These are phyloP conservation scores for Stylosanthes scabra DNA, from an alignment of 331 rosid species.

Conservation along the genomic window DNA sequence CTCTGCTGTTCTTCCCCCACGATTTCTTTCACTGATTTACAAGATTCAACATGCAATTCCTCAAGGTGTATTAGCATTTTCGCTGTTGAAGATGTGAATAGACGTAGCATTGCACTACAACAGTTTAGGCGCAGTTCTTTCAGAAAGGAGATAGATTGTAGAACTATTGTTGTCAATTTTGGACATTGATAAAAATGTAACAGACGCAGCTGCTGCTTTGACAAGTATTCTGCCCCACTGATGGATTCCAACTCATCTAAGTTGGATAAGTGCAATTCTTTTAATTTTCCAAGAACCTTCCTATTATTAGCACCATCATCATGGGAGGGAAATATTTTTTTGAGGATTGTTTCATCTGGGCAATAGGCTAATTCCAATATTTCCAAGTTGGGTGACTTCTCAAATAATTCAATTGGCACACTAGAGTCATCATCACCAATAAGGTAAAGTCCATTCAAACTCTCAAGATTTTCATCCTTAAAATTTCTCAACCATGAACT, in stretches of 20 bases:
- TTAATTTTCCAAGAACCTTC: background rate
- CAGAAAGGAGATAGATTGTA: background rate
- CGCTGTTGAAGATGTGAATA: constrained; percentile 2
- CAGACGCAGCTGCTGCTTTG: background rate
- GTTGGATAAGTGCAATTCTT: fast-evolving
- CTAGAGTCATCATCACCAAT: too few species aligned
- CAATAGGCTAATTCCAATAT: too few species aligned
- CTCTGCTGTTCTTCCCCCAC: background rate
- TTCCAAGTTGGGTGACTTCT: too few species aligned
- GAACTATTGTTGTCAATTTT: background rate
- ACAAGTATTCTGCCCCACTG: background rate
- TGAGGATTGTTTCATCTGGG: too few species aligned
- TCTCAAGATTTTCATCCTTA: too few species aligned
- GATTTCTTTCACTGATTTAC: constrained; percentile 12
- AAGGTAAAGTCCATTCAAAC: too few species aligned
- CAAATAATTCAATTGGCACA: too few species aligned
- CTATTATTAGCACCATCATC: too few species aligned
- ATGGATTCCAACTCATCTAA: background rate
- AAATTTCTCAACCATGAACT: too few species aligned
- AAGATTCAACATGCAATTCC: fast-evolving
- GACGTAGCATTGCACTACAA: background rate
- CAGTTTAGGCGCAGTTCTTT: background rate
- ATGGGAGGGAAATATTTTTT: too few species aligned
- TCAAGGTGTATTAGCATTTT: background rate
- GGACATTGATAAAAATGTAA: background rate